These are phyloP conservation scores for Musa schizocarpa DNA, from an alignment of 176 grass and related monocot species.

Conservation along the genomic window DNA sequence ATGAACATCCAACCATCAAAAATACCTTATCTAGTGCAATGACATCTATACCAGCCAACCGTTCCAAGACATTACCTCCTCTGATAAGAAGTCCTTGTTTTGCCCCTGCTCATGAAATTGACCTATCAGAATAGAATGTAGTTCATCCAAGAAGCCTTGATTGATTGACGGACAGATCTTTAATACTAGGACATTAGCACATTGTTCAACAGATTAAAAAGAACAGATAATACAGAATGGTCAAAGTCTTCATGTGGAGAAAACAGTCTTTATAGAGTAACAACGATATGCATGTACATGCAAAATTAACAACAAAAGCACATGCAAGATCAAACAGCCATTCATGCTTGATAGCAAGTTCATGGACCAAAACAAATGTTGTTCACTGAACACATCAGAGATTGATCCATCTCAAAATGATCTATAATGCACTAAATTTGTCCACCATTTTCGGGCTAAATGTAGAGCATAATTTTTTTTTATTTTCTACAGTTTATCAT, in stretches of 20 bases:
- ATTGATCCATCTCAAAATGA: no score
- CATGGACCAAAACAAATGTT: background rate
- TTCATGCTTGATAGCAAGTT: background rate
- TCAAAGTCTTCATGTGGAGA: no score
- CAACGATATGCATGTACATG: no score
- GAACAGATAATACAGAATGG: background rate
- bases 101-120: conserved; percentile 54
- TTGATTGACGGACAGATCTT: background rate
- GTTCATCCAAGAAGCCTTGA: background rate
- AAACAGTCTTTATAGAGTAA: no score
- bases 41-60: conserved; percentile 63
- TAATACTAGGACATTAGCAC: background rate
- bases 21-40: conserved; percentile 85
- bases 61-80: conserved; percentile 95
- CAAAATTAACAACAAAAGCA: no score
- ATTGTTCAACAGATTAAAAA: background rate
- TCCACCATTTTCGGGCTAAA: no score
- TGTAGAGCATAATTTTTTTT: background rate
- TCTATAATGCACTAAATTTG: no score
- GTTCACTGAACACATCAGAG: no score
- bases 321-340: no score
- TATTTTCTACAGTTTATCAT: background rate
- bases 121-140: background rate
- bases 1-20: conserved; percentile 8
- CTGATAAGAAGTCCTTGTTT: conserved; percentile 88